A percentile compares a stretch with the other conserved stretches of the same genome.
These are phyloP conservation scores for Paramecium pentaurelia DNA, from an alignment of 73 alveolate species.

Conservation along the genomic window DNA sequence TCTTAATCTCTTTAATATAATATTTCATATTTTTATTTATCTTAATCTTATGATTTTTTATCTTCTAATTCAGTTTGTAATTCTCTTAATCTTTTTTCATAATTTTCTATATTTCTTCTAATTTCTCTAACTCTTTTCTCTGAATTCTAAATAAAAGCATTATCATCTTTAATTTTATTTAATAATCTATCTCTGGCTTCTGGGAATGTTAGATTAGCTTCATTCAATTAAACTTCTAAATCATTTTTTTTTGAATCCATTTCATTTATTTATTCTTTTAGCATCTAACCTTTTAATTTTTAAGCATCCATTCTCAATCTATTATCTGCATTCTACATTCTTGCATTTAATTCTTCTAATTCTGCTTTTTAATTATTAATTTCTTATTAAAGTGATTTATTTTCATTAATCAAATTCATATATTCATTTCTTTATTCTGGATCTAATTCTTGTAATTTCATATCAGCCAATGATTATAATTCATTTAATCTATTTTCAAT, in stretches of 20 bases:
- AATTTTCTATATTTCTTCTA: constrained; percentile 83
- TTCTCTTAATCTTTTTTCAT: constrained; percentile 87
- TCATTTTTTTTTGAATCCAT: constrained; percentile 91
- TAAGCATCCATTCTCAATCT: constrained; percentile 84
- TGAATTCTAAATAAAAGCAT: constrained; percentile 81
- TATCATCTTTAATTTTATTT: constrained; percentile 90
- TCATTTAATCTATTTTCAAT: constrained; percentile 83
- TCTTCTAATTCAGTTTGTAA: constrained; percentile 86
- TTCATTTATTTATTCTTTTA: constrained; percentile 81
- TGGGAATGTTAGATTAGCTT: constrained; percentile 90
- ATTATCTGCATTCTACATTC: constrained; percentile 85
- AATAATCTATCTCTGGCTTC: constrained; percentile 93
- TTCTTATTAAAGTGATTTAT: constrained; percentile 76
- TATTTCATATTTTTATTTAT: constrained; percentile 88
- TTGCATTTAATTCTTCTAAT: constrained; percentile 83
- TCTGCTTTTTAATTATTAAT: constrained; percentile 76
- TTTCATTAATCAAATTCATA: constrained; percentile 85
- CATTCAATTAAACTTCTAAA: constrained; percentile 94
- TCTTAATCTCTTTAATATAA: constrained; percentile 91
- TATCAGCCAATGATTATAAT: constrained; percentile 83
- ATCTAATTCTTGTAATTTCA: constrained; percentile 86
- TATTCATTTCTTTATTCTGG: constrained; percentile 93
- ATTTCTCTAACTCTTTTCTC: constrained; percentile 92
- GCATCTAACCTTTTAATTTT: constrained; percentile 91
- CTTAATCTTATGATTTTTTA: constrained; percentile 75